Percentiles rank a stretch among this genome's conserved stretches.
Evolutionary conservation across 306 rosid genomes (phyloP).

Genomic region (Morella rubra): DNA sequence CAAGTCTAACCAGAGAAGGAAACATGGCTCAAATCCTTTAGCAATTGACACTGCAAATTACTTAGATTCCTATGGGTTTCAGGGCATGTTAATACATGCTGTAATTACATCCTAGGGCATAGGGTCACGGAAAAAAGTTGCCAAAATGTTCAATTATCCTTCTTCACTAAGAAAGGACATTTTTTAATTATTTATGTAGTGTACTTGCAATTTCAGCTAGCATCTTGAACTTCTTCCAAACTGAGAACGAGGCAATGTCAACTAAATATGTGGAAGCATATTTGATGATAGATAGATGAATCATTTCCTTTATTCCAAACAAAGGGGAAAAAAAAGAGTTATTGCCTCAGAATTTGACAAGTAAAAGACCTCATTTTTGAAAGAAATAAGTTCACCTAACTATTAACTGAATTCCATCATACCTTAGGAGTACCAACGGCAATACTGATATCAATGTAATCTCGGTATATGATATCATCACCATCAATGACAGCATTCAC

Average conservation of each 20-base stretch:
- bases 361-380: neutral
- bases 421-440: constrained; percentile 89
- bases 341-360: neutral
- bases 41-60: neutral
- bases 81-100: neutral
- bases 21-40: neutral
- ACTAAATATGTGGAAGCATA: neutral
- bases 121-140: neutral
- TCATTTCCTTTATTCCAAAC: neutral
- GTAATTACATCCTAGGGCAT: neutral
- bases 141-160: neutral
- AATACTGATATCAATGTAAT: constrained; percentile 72
- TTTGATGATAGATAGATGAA: neutral
- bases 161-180: neutral
- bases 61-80: neutral
- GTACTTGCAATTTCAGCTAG: neutral
- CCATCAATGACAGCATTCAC: constrained; percentile 90
- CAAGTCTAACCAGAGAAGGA: neutral
- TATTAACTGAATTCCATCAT: neutral
- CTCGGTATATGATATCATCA: constrained; percentile 79
- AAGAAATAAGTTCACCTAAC: neutral
- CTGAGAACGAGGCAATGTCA: neutral
- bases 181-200: neutral
- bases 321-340: too few relatives aligned
- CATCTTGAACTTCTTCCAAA: neutral